These are phyloP conservation scores for Starmera caribaea DNA, from an alignment of 805 yeast species.

Conservation along the genomic window DNA sequence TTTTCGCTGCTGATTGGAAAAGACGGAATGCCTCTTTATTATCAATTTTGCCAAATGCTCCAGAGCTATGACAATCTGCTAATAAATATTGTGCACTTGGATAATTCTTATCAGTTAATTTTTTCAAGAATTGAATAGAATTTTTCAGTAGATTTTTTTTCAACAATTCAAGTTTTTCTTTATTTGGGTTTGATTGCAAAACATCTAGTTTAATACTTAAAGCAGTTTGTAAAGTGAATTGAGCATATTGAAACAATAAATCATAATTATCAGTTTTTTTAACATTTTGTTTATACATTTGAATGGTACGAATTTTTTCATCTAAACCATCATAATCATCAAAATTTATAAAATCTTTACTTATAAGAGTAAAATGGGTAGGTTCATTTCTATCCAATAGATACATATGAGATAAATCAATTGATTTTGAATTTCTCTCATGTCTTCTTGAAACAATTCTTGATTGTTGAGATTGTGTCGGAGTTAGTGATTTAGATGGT, in stretches of 20 bases:
- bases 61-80: constrained; percentile 84
- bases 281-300: constrained; percentile 79
- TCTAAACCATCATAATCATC: constrained; percentile 36
- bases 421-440: constrained; percentile 24
- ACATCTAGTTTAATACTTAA: constrained; percentile 37
- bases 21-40: constrained; percentile 64
- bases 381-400: constrained; percentile 22
- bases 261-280: constrained; percentile 77
- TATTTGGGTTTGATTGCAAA: neutral
- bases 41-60: constrained; percentile 75
- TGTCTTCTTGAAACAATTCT: constrained; percentile 2
- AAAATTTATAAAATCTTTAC: constrained; percentile 36
- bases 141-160: constrained; percentile 62
- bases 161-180: constrained; percentile 19
- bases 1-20: constrained; percentile 87
- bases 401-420: constrained; percentile 33
- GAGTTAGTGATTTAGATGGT: neutral
- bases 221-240: constrained; percentile 81
- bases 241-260: constrained; percentile 85
- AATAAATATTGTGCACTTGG: constrained; percentile 86
- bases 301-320: constrained; percentile 77
- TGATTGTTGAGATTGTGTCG: no score
- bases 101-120: constrained; percentile 69
- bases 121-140: constrained; percentile 59
- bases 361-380: constrained; percentile 27